These are phyloP conservation scores for Haemoproteus tartakovskyi DNA, from an alignment of 169 alveolate species.

Conservation along the genomic window DNA sequence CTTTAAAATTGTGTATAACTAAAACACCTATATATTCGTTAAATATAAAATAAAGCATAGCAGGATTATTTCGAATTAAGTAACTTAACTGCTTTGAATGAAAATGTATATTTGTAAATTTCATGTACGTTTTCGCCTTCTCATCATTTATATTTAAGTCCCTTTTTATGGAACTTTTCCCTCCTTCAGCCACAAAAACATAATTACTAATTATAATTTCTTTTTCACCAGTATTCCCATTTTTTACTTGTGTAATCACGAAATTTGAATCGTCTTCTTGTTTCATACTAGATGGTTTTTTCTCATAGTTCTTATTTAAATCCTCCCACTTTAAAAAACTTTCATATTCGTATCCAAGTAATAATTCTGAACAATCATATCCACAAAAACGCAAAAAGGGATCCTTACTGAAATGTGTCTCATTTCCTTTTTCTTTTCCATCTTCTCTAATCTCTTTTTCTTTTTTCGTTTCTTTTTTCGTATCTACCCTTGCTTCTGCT, in stretches of 20 bases:
- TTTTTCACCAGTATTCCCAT: constrained; percentile 45
- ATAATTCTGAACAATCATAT: constrained; percentile 30
- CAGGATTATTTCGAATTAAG: constrained; percentile 71
- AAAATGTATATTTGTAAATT: constrained; percentile 87
- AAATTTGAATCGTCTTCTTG: neutral
- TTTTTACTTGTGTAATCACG: constrained; percentile 25
- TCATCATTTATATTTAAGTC: constrained; percentile 30
- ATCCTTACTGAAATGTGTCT: neutral
- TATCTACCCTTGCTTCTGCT: constrained; percentile 4
- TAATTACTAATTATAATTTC: constrained; percentile 76
- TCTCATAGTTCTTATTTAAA: neutral
- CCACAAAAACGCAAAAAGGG: no score
- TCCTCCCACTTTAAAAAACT: constrained; percentile 1
- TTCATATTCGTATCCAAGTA: constrained; percentile 51
- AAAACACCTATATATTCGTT: constrained; percentile 81
- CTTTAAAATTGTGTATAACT: constrained; percentile 84
- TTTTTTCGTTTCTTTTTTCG: no score
- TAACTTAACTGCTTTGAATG: constrained; percentile 75
- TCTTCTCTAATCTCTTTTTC: neutral
- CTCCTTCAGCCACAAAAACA: constrained; percentile 74
- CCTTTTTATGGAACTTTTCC: constrained; percentile 65
- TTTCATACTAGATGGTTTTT: no score
- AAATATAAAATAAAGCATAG: constrained; percentile 87
- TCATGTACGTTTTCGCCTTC: constrained; percentile 70
- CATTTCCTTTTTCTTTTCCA: neutral